Evolutionary conservation across 2,329 filamentous ascomycete genomes (phyloP), one percentile per base, ranked within the genome.

Genomic region (Neodidymelliopsis sp.): DNA sequence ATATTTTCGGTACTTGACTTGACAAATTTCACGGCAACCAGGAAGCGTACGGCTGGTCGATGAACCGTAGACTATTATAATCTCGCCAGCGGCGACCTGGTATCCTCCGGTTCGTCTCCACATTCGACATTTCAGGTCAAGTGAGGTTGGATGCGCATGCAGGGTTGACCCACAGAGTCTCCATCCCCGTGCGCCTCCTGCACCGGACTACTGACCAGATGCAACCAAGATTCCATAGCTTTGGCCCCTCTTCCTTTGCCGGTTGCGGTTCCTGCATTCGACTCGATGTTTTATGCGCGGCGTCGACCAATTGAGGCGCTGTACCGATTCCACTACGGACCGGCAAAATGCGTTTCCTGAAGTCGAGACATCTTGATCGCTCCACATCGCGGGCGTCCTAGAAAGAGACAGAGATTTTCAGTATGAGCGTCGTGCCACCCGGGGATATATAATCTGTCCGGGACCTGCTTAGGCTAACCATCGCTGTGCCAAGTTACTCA

Each of bases 101-200:
- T 30, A 11, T 35, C 34, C 29, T 37, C 24, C 29, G 18, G 20
- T 4, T 23, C 13, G 39, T 49, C 22, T 36, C 47, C 47, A 45
- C 47, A 45, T 15, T 45, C 19, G 24, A 39, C 25, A 11, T 12
- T 40, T 41, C 15, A 41, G 40, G 47, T 43, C 22, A 49, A 28
- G 19, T 5, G 16, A 15, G 24, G 25, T 12, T 25, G 20, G 35
- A 41, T 30, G 24, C 24, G 36, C 11, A 20, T 29, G 23, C 41
- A 45, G 40, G 47, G 47, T 50, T 40, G 47, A 45, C 41, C 47
- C 47, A 50, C 47, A 44, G 35, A 31, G 29, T 36, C 29, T 50
- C 29, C 23, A 23, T 24, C 35, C 19, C 39, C 28, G 28, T 33
- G 43, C 12, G 28, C 34, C 33, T 13, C 34, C 33, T 13, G 40